A percentile compares a stretch with the other conserved stretches of the same genome.
Conservation (phyloP, 1,284 basidiomycete genomes). For the Neotropicomus parvogracilis region DNA sequence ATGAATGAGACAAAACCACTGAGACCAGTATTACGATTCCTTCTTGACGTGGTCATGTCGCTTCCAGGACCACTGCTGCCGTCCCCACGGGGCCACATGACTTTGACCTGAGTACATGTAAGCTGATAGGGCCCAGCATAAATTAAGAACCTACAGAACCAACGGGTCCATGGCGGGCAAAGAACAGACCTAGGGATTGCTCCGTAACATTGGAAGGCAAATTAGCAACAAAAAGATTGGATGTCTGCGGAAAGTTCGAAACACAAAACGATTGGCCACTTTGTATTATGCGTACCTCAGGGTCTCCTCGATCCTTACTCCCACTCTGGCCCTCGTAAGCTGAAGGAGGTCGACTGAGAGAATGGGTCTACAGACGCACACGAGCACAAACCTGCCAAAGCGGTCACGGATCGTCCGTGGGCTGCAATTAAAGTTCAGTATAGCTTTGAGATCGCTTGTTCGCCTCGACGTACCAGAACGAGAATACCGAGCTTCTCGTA, state of each 20-base stretch:
- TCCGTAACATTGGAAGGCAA: constrained; percentile 84
- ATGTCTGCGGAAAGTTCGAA: constrained; percentile 55
- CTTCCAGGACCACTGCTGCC: constrained; percentile 61
- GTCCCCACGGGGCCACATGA: constrained; percentile 91
- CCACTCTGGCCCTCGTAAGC: constrained; percentile 87
- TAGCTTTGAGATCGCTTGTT: neutral
- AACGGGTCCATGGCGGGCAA: constrained; percentile 69
- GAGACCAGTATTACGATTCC: constrained; percentile 67
- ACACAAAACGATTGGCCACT: neutral
- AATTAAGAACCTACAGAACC: constrained; percentile 51
- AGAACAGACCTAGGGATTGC: constrained; percentile 80
- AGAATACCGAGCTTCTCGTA: constrained; percentile 79
- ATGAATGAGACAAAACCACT: constrained; percentile 97
- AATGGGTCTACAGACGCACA: neutral
- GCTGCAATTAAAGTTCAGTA: constrained; percentile 28
- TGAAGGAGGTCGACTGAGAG: constrained; percentile 21
- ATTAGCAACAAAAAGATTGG: constrained; percentile 92
- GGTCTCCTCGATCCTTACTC: constrained; percentile 84
- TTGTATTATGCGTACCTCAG: constrained; percentile 47
- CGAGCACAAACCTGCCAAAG: constrained; percentile 67
- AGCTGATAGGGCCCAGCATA: neutral
- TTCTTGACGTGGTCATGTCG: constrained; percentile 68
- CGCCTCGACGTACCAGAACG: constrained; percentile 53
- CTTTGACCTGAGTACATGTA: constrained; percentile 63
- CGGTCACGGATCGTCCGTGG: constrained; percentile 71